Conservation (phyloP, 1,284 basidiomycete genomes). For the Ganoderma lucidum region DNA sequence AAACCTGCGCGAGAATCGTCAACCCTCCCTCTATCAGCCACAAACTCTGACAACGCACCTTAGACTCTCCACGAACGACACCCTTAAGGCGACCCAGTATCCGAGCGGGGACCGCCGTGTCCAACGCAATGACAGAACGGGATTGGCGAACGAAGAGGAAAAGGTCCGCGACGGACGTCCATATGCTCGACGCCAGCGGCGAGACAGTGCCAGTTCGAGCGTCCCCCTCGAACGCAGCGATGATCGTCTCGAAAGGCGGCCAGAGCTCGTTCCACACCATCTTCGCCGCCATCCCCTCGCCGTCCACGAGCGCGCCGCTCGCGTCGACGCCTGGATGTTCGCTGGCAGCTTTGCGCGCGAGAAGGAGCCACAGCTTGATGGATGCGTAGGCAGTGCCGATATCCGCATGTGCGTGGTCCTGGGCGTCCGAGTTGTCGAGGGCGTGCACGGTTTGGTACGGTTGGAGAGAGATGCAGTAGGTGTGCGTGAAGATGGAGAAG, state of each 20-base stretch:
- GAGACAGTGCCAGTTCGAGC: slow-evolving; percentile 52
- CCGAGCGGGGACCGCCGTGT: slow-evolving; percentile 57
- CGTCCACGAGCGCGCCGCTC: slow-evolving; percentile 26
- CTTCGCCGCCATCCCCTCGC: slow-evolving; percentile 47
- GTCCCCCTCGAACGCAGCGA: slow-evolving; percentile 57
- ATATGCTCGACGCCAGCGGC: slow-evolving; percentile 63
- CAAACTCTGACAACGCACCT: slow-evolving; percentile 47
- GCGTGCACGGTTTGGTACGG: slow-evolving; percentile 35
- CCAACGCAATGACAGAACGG: slow-evolving; percentile 60
- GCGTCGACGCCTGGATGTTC: slow-evolving; percentile 18
- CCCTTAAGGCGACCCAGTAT: slow-evolving; percentile 57
- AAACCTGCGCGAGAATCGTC: slow-evolving; percentile 47
- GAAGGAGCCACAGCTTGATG: slow-evolving; percentile 73
- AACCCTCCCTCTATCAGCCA: neutral
- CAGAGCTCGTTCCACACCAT: slow-evolving; percentile 78
- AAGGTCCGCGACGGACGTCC: slow-evolving; percentile 69
- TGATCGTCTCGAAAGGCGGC: slow-evolving; percentile 68
- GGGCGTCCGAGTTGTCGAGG: slow-evolving; percentile 34
- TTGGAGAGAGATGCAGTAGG: slow-evolving; percentile 54
- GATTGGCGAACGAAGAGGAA: slow-evolving; percentile 68
- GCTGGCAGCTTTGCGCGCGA: slow-evolving; percentile 50
- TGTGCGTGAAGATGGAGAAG: slow-evolving; percentile 55
- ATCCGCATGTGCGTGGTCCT: slow-evolving; percentile 57
- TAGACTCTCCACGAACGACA: slow-evolving; percentile 57
- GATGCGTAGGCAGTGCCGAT: slow-evolving; percentile 73